phyloP scores from a whole-genome alignment of 768 basidiomycete genomes.

The Megacollybia marginata region DNA sequence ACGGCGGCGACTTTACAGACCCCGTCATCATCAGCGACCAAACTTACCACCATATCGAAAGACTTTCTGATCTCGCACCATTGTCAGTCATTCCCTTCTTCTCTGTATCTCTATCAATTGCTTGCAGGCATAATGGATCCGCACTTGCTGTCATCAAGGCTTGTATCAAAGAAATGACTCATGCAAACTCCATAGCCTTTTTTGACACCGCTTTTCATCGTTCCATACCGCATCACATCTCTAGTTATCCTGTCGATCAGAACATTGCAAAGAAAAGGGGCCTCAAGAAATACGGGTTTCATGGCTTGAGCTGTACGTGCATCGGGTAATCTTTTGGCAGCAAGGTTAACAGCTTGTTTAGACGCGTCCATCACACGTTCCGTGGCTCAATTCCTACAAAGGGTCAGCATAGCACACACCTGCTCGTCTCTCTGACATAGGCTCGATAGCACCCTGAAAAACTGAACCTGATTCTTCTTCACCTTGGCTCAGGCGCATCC shows the following conservation, averaged over 20 bases:
- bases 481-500: slow-evolving; percentile 89
- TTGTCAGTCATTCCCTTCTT: slow-evolving; percentile 39
- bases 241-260: slow-evolving; percentile 73
- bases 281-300: slow-evolving; percentile 87
- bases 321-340: no score
- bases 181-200: slow-evolving; percentile 70
- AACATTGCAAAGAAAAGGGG: slow-evolving; percentile 53
- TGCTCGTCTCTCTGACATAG: neutral
- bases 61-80: slow-evolving; percentile 75
- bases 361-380: slow-evolving; percentile 63
- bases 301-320: slow-evolving; percentile 67
- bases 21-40: slow-evolving; percentile 63
- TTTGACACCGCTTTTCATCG: slow-evolving; percentile 88
- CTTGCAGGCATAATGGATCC: slow-evolving; percentile 50
- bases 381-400: slow-evolving; percentile 49
- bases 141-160: slow-evolving; percentile 55
- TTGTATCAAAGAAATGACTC: slow-evolving; percentile 54
- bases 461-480: slow-evolving; percentile 73
- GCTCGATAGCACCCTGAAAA: slow-evolving; percentile 27
- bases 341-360: slow-evolving; percentile 12
- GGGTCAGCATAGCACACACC: slow-evolving; percentile 29
- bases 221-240: slow-evolving; percentile 67
- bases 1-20: slow-evolving; percentile 73
- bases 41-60: slow-evolving; percentile 65
- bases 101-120: neutral